Percentiles rank a stretch among this genome's conserved stretches.
phyloP scores from a whole-genome alignment of 371 early-diverging fungal species.

The Hamiltosporidium tvaerminnensis region DNA sequence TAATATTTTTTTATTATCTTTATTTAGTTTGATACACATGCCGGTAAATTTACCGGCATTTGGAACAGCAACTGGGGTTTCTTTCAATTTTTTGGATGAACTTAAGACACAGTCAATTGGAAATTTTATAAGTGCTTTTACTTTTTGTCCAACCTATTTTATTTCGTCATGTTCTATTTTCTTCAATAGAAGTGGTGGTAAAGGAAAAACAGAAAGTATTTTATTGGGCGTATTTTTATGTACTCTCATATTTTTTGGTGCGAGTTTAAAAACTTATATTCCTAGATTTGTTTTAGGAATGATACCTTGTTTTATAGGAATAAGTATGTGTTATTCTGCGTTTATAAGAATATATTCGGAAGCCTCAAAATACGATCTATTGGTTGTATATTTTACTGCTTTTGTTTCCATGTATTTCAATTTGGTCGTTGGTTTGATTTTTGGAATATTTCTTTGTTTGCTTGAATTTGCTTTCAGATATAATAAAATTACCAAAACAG shows the following conservation, averaged over 20 bases:
- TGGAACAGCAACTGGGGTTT: neutral
- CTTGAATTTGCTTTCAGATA: too few species aligned
- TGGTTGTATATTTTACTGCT: too few species aligned
- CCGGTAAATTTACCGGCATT: neutral
- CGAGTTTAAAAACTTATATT: neutral
- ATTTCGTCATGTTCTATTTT: neutral
- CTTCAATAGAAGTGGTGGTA: constrained; percentile 1
- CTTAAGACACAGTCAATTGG: neutral
- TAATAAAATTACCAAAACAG: too few species aligned
- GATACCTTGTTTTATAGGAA: neutral
- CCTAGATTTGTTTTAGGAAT: neutral
- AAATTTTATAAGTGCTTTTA: neutral
- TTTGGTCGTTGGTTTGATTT: too few species aligned
- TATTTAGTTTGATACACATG: neutral
- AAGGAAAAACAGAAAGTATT: neutral
- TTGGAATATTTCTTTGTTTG: too few species aligned
- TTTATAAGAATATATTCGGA: neutral
- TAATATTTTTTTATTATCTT: neutral
- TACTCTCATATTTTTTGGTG: neutral
- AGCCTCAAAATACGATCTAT: too few species aligned
- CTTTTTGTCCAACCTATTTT: neutral
- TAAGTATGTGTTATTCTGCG: neutral
- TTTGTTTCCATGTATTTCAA: too few species aligned
- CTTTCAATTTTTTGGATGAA: neutral
- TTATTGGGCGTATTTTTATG: neutral